phyloP scores from a whole-genome alignment of 352 stramenopile species.

The Aphanomyces astaci region DNA sequence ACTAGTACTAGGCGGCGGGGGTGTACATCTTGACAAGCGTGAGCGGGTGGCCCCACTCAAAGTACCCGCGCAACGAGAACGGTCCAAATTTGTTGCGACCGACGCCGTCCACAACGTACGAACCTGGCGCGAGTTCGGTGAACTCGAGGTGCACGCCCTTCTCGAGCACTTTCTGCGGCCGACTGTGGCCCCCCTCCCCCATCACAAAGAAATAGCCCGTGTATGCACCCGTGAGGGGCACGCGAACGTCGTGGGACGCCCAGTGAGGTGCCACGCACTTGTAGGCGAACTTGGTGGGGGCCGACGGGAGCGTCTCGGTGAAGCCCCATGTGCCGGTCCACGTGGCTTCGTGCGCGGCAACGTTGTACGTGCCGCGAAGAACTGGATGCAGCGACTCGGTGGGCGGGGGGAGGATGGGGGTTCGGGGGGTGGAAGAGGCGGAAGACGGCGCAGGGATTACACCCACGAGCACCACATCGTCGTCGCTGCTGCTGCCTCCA shows the following conservation, averaged over 20 bases:
- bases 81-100: conserved; percentile 20
- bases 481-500: background rate
- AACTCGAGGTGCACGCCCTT: conserved; percentile 5
- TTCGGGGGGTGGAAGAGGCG: background rate
- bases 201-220: conserved; percentile 13
- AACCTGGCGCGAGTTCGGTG: background rate
- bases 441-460: background rate
- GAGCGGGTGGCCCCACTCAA: conserved; percentile 8
- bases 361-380: conserved; percentile 12
- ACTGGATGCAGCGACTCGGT: background rate
- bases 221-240: conserved; percentile 12
- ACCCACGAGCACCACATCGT: background rate
- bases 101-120: conserved; percentile 5
- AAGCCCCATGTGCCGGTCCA: conserved; percentile 21
- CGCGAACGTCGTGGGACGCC: background rate
- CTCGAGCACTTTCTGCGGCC: background rate
- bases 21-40: conserved; percentile 17
- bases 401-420: background rate
- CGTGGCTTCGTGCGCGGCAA: conserved; percentile 9
- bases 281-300: conserved; percentile 20
- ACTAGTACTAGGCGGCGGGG: background rate
- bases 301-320: background rate
- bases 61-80: conserved; percentile 2
- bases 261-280: conserved; percentile 2
- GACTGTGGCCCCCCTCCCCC: background rate